Evolutionary conservation across 1,284 basidiomycete genomes (phyloP).

Genomic region (Cutaneotrichosporon cyanovorans): DNA sequence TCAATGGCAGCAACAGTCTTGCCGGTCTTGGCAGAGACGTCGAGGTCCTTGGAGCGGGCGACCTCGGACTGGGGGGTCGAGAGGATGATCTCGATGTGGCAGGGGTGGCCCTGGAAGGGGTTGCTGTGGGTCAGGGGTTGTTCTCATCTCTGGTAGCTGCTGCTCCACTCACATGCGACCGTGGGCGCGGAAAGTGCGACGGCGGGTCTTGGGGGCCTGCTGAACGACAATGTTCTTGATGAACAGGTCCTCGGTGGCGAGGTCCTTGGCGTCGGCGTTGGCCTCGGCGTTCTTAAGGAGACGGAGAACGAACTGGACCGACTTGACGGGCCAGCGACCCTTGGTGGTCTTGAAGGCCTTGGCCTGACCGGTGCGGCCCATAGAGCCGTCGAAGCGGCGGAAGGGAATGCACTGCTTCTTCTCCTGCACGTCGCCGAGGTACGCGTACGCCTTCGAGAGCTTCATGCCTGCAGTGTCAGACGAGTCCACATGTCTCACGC

Average conservation of each 20-base stretch:
- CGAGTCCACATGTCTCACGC: not conserved
- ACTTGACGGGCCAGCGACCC: conserved; percentile 99
- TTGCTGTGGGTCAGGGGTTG: conserved; percentile 46
- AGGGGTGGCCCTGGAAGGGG: conserved; percentile 83
- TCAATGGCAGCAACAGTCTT: conserved; percentile 47
- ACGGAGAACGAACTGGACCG: conserved; percentile 87
- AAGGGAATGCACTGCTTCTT: conserved; percentile 98
- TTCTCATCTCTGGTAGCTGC: not conserved
- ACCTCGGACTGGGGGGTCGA: conserved; percentile 69
- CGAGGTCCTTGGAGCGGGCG: conserved; percentile 79
- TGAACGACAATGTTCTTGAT: conserved; percentile 98
- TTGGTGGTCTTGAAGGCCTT: conserved; percentile 97
- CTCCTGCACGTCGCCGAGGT: conserved; percentile 89
- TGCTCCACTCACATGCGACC: conserved; percentile 59
- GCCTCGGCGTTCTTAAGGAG: conserved; percentile 99
- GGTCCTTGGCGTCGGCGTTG: conserved; percentile 96
- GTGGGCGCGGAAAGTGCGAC: conserved; percentile 98
- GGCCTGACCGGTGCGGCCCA: conserved; percentile 93
- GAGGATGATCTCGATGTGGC: conserved; percentile 92
- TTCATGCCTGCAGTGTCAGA: conserved; percentile 63
- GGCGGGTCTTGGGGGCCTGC: conserved; percentile 99
- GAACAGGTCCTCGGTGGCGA: conserved; percentile 81
- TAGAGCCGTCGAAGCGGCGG: conserved; percentile 93
- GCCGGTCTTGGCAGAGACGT: conserved; percentile 46
- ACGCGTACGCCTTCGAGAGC: conserved; percentile 90